Evolutionary conservation across 805 yeast genomes (phyloP), one percentile per base, ranked within the genome.

Genomic region (Debaryomyces tyrocola): DNA sequence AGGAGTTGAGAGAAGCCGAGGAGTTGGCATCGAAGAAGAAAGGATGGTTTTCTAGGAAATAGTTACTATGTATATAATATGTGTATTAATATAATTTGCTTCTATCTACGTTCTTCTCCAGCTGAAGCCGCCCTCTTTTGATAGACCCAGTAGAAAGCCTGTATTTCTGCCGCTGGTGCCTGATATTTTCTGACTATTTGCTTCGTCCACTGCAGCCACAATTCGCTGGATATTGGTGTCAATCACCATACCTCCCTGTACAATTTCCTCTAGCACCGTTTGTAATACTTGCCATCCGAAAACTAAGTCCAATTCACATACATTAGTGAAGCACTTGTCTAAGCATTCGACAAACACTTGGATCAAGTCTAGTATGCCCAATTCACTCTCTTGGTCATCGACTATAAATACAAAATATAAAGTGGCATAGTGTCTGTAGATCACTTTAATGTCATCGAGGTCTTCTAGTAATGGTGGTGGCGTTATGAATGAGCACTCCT

Each of bases 271-370:
- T 41, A 91, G 66, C 1, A 92, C 97, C 1, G 96, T 85, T 62
- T 92, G 95, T 28, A 92, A 71, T 4, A 90, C 95, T 67, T 94
- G 97, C 98, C 99, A 94, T 14, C 97, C 97, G 69, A 91, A 92
- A n/a, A 94, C 97, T 51, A 94, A 75, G 67, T 94, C 99, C 55
- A 94, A 75, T 62, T 94, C 99, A 64, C 97, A 91, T 6, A 94
- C 99, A 59, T 90, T 91, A 50, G 84, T 84, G 67, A 94, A 94
- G 66, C 99, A 94, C 48, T 86, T 82, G 63, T 94, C 96, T 53
- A 94, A 75, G 44, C 96, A 87, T 64, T 94, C 97, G 3, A 94
- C 99, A 74, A 94, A 92, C 37, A 94, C 97, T 64, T 94, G 99
- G 47, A 94, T 92, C 60, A 94, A 70, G 64, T 94, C 99, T 38